Evolutionary conservation across 2,329 filamentous ascomycete species (phyloP).

Genomic region (Ceratocystis eucalypticola): DNA sequence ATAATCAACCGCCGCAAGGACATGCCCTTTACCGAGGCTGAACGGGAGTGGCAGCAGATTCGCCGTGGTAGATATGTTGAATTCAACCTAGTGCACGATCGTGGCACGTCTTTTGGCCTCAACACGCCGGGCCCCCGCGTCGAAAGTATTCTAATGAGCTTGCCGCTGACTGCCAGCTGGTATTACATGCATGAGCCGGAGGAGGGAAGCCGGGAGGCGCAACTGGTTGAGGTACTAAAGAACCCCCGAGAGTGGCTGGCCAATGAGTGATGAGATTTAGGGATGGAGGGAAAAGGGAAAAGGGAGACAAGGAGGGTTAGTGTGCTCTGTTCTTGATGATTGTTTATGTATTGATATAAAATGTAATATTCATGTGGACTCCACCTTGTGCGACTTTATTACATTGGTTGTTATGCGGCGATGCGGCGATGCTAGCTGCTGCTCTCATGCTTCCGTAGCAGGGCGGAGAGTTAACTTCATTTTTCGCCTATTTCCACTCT

Average conservation of each 20-base stretch:
- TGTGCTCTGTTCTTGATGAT: not conserved
- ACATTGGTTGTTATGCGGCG: not conserved
- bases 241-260: slow-evolving; percentile 55
- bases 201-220: slow-evolving; percentile 61
- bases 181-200: slow-evolving; percentile 86
- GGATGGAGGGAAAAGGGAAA: not conserved
- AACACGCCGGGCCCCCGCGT: slow-evolving; percentile 84
- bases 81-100: slow-evolving; percentile 95
- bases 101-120: slow-evolving; percentile 85
- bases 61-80: slow-evolving; percentile 92
- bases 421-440: too few relatives aligned
- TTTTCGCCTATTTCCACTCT: not conserved
- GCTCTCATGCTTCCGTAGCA: too few relatives aligned
- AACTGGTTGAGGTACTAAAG: slow-evolving; percentile 58
- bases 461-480: not conserved
- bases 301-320: not conserved
- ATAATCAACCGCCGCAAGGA: slow-evolving; percentile 82
- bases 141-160: slow-evolving; percentile 94
- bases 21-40: slow-evolving; percentile 71
- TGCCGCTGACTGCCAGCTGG: slow-evolving; percentile 87
- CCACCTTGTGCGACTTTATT: not conserved
- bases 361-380: too few relatives aligned
- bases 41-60: slow-evolving; percentile 96
- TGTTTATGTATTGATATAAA: not conserved
- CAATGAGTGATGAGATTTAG: not conserved